Conservation (phyloP, 2,329 filamentous ascomycete genomes). For the Fusarium oxysporum region DNA sequence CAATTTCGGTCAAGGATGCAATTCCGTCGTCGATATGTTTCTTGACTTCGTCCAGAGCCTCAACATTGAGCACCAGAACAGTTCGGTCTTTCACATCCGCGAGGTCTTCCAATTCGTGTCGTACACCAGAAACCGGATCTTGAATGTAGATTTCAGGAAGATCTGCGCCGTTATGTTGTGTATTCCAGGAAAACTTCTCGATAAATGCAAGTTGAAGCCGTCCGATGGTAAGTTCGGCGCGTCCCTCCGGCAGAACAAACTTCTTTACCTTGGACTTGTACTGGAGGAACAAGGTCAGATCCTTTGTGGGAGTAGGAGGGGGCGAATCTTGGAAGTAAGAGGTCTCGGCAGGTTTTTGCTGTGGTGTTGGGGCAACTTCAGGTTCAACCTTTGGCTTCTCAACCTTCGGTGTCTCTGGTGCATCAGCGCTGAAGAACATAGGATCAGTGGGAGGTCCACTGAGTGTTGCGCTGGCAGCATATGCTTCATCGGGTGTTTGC, state of each 20-base stretch:
- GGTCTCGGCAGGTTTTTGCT: slow-evolving; percentile 56
- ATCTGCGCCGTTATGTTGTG: slow-evolving; percentile 91
- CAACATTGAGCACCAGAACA: slow-evolving; percentile 94
- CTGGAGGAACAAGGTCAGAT: slow-evolving; percentile 92
- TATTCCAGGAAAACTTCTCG: slow-evolving; percentile 99
- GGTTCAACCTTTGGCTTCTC: slow-evolving; percentile 41
- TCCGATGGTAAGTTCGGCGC: slow-evolving; percentile 85
- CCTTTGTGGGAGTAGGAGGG: slow-evolving; percentile 76
- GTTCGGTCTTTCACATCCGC: slow-evolving; percentile 93
- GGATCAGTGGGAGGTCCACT: slow-evolving; percentile 67
- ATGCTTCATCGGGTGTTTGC: slow-evolving; percentile 76
- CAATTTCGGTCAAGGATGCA: slow-evolving; percentile 79
- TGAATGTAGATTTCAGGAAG: slow-evolving; percentile 98
- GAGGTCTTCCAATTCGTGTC: slow-evolving; percentile 94
- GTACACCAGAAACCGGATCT: slow-evolving; percentile 93
- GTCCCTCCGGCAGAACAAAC: slow-evolving; percentile 87
- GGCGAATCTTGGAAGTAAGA: slow-evolving; percentile 72
- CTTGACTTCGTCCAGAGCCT: slow-evolving; percentile 95
- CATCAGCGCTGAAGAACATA: slow-evolving; percentile 46
- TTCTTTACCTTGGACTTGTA: slow-evolving; percentile 99
- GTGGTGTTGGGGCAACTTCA: slow-evolving; percentile 49
- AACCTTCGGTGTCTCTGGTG: slow-evolving; percentile 28
- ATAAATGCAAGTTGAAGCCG: slow-evolving; percentile 95
- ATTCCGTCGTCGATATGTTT: slow-evolving; percentile 94
- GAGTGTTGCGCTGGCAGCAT: slow-evolving; percentile 67